Base-by-base conservation (phyloP, 352 stramenopile species). In the Phytopythium sindhum region DNA sequence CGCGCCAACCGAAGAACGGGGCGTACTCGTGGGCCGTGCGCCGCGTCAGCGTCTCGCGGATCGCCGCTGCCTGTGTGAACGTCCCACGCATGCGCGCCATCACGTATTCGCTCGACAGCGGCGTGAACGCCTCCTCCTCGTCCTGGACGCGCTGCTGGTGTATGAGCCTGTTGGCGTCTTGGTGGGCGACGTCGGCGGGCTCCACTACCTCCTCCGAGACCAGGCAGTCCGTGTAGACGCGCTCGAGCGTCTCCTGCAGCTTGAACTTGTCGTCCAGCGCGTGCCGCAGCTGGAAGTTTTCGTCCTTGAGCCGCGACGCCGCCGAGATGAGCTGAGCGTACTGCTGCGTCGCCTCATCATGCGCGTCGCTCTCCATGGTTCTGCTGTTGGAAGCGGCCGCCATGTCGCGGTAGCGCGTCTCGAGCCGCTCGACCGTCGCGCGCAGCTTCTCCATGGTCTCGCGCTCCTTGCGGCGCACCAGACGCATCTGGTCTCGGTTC, bases 401-500 rank as follows among this genome's bases (percentile, higher is more conserved):
- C 11, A 41, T 41, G 48, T 68, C 64, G 45, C 72, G 47, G 61
- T 81, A 82, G 48, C 60, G 67, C 37, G 53, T 29, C 66, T 87
- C 71, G 7, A 87, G 68, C 21, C 75, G 73, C 54, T 79, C 73
- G 61, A 83, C 74, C 23, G 75, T 84, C 5, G 67, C 69, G 53
- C 77, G 78, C 45, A 87, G 69, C 9, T 64, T 59, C 26, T 77
- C 60, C 78, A 87, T 84, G 51, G 67, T 78, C 29, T 84, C 78
- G 71, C 80, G 44, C 51, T 87, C 75, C 45, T 76, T 81, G 52
- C 71, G 67, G 12, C 78, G 73, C 50, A 76, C 78, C 10, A 69
- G 53, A 0, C 78, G 73, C 78, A 87, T 87, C 60, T 84, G 78
- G 63, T 87, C 73, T 45, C 78, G 67, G 59, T 84, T 86, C 57